phyloP scores from a whole-genome alignment of 129 eudicot species.

The Tanacetum coccineum region DNA sequence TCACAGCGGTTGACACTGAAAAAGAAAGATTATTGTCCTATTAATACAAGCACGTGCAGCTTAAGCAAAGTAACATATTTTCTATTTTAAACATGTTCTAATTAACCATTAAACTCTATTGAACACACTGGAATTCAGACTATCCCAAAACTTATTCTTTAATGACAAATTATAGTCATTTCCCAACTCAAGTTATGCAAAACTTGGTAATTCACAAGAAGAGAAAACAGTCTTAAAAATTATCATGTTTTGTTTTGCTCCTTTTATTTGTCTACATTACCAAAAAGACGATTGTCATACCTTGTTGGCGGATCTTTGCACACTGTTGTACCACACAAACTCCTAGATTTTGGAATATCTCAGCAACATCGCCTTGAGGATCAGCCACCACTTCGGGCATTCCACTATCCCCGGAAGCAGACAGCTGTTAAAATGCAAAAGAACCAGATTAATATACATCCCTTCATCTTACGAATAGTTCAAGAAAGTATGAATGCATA shows the following conservation, averaged over 20 bases:
- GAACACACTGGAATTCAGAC: too few species aligned
- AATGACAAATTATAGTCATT: too few species aligned
- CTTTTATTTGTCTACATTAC: too few species aligned
- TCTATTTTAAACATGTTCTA: neutral
- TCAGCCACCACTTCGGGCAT: slow-evolving; percentile 92
- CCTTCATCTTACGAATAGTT: too few species aligned
- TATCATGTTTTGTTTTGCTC: too few species aligned
- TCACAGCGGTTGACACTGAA: slow-evolving; percentile 93
- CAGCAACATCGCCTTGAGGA: slow-evolving; percentile 91
- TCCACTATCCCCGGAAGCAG: slow-evolving; percentile 99
- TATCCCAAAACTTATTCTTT: too few species aligned
- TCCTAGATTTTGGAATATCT: slow-evolving; percentile 82
- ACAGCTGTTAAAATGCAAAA: slow-evolving; percentile 45
- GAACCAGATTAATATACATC: too few species aligned
- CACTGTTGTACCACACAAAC: slow-evolving; percentile 99
- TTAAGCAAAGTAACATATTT: too few species aligned
- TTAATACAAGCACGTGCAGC: too few species aligned
- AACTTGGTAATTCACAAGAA: neutral
- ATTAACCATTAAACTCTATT: neutral
- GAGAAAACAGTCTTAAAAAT: neutral
- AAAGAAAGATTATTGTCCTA: neutral
- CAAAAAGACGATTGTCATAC: slow-evolving; percentile 29
- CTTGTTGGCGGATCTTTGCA: slow-evolving; percentile 99
- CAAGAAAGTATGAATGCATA: too few species aligned
- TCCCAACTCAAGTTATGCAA: neutral